Base-by-base conservation (phyloP, 495 filamentous ascomycete genomes). In the Pseudotulostoma volvatum region DNA sequence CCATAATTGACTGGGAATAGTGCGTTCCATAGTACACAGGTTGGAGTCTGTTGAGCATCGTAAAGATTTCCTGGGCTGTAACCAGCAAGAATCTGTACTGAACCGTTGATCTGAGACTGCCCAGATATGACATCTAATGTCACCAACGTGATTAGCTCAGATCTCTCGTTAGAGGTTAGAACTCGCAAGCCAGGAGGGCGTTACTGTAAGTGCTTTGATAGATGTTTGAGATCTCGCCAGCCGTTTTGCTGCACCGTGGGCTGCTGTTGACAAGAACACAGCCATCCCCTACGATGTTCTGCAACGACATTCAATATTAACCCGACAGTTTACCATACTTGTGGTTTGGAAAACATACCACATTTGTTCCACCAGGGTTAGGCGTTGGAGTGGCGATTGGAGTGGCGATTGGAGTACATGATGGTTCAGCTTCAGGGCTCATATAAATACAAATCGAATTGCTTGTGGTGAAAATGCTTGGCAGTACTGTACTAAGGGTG, bases 351-450 rank as follows among this genome's bases (percentile, higher is more conserved):
- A 28, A 28, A 28, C 23, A 28, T 28, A 28, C 23, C 23, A 28
- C 23, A 11, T 5, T 28, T 5, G 23, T 28, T 28, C 23, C 23
- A 28, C 5, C 23, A 5, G 23, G 23, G 23, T 28, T 28, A 5
- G 23, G 23, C 23, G 23, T 28, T 11, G 23, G 23, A 28, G 23
- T 28, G 23, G 23, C 5, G 11, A 28, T 28, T 28, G 5, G 23
- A 11, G 23, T n/a, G n/a, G n/a, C n/a, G 11, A 28, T 5, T 11
- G 23, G 31, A 51, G 50, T 9, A 53, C 40, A n/a, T n/a, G n/a
- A n/a, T n/a, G n/a, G n/a, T n/a, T n/a, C n/a, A n/a, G n/a, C n/a
- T n/a, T n/a, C n/a, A n/a, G n/a, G n/a, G n/a, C n/a, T n/a, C n/a
- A n/a, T n/a, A n/a, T n/a, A n/a, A n/a, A n/a, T n/a, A n/a, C n/a